A percentile compares a stretch with the other conserved stretches of the same genome.
Evolutionary conservation across 2,329 filamentous ascomycete species (phyloP).

Genomic region (Botryotinia convoluta): DNA sequence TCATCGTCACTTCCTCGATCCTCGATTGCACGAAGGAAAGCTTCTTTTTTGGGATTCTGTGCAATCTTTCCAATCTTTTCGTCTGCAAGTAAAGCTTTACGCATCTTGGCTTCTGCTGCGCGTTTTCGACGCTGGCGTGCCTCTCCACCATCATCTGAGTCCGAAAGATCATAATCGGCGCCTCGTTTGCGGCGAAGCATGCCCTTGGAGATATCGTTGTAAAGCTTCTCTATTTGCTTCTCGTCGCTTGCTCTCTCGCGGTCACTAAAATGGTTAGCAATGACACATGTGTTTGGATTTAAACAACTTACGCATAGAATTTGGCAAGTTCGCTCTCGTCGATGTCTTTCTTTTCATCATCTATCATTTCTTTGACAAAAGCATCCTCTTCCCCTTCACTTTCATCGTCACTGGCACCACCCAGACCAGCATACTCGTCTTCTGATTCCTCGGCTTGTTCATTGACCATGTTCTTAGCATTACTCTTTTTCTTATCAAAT

Average conservation of each 20-base stretch:
- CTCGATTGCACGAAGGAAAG: constrained; percentile 87
- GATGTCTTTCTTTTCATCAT: constrained; percentile 75
- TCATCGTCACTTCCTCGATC: constrained; percentile 75
- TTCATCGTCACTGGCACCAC: constrained; percentile 85
- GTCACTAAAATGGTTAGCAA: constrained; percentile 52
- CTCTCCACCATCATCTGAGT: constrained; percentile 85
- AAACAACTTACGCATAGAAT: constrained; percentile 75
- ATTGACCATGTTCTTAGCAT: constrained; percentile 81
- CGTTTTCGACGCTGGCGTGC: constrained; percentile 77
- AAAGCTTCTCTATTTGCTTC: constrained; percentile 83
- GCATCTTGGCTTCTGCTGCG: constrained; percentile 86
- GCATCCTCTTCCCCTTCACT: constrained; percentile 72
- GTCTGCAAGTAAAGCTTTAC: constrained; percentile 81
- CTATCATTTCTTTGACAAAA: constrained; percentile 82
- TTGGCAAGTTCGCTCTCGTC: constrained; percentile 82
- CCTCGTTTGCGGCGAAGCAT: constrained; percentile 79
- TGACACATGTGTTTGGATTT: neutral
- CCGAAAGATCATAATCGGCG: constrained; percentile 79
- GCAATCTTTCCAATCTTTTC: constrained; percentile 90
- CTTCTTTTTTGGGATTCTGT: constrained; percentile 81
- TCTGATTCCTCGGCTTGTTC: constrained; percentile 97
- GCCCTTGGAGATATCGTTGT: constrained; percentile 89
- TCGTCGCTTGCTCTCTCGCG: constrained; percentile 78
- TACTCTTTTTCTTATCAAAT: constrained; percentile 83
- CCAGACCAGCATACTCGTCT: constrained; percentile 93